Evolutionary conservation across 1,284 basidiomycete genomes (phyloP).

Genomic region (Moniliophthora roreri): DNA sequence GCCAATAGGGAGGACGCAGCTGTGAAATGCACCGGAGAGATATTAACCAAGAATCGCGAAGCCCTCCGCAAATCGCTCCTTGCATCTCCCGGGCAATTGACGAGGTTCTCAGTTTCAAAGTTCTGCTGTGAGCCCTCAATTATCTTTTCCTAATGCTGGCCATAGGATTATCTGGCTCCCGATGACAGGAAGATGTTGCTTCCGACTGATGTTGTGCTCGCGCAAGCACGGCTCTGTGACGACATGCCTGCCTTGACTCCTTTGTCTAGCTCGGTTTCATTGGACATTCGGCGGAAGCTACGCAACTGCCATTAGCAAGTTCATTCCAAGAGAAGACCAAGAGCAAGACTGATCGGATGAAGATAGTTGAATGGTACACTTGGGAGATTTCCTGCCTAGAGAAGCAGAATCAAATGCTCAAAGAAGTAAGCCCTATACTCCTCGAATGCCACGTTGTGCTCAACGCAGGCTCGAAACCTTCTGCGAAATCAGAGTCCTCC

Average conservation of each 20-base stretch:
- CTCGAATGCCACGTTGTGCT: not conserved
- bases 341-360: not conserved
- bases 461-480: too few relatives aligned
- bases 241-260: not conserved
- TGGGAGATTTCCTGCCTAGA: not conserved
- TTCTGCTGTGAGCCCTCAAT: not conserved
- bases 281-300: not conserved
- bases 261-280: not conserved
- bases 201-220: not conserved
- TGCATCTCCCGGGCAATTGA: not conserved
- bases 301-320: not conserved
- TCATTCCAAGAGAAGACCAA: not conserved
- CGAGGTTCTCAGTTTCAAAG: constrained; percentile 1
- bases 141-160: not conserved
- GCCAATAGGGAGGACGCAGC: too few relatives aligned
- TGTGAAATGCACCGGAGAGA: not conserved
- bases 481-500: too few relatives aligned
- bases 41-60: not conserved
- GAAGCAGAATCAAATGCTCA: not conserved
- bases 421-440: not conserved
- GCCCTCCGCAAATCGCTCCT: not conserved
- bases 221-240: not conserved
- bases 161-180: not conserved
- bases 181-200: not conserved
- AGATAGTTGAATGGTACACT: constrained; percentile 3